Evolutionary conservation across 2,329 filamentous ascomycete species (phyloP).

Genomic region (Neonectria sp.): DNA sequence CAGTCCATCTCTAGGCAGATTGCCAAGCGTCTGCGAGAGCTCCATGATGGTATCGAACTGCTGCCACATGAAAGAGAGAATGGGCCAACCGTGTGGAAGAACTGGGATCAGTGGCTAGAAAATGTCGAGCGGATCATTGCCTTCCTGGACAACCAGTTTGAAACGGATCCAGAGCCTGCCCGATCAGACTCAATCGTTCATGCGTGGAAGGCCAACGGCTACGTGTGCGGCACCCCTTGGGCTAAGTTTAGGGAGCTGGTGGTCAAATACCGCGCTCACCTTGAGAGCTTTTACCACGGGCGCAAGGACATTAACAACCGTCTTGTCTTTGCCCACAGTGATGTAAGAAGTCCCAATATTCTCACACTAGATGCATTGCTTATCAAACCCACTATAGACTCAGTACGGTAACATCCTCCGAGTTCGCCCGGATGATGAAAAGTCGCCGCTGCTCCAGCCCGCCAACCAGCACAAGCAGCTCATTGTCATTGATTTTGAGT

Average conservation of each 20-base stretch:
- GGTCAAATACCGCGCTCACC: slow-evolving; percentile 81
- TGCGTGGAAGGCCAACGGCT: slow-evolving; percentile 78
- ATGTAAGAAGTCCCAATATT: slow-evolving; percentile 72
- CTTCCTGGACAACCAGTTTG: slow-evolving; percentile 72
- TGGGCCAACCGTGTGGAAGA: slow-evolving; percentile 89
- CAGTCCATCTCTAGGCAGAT: slow-evolving; percentile 92
- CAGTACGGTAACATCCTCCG: slow-evolving; percentile 99
- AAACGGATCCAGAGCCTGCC: slow-evolving; percentile 52
- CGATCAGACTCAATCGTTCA: slow-evolving; percentile 52
- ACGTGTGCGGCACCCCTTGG: slow-evolving; percentile 90
- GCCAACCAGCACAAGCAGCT: slow-evolving; percentile 96
- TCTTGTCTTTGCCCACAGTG: slow-evolving; percentile 97
- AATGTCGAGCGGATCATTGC: slow-evolving; percentile 74
- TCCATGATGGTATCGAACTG: slow-evolving; percentile 94
- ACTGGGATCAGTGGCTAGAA: slow-evolving; percentile 93
- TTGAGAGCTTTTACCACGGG: slow-evolving; percentile 81
- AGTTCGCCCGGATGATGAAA: slow-evolving; percentile 74
- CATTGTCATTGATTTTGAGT: slow-evolving; percentile 98
- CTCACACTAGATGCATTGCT: slow-evolving; percentile 13
- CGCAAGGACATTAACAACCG: slow-evolving; percentile 76
- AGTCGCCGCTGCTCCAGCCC: slow-evolving; percentile 89
- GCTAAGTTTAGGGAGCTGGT: slow-evolving; percentile 80
- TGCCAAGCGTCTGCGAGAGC: slow-evolving; percentile 96
- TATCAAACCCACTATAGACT: slow-evolving; percentile 69
- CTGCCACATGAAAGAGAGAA: slow-evolving; percentile 82